Conservation (phyloP, 257 asterid genomes). For the Scutellaria minor region DNA sequence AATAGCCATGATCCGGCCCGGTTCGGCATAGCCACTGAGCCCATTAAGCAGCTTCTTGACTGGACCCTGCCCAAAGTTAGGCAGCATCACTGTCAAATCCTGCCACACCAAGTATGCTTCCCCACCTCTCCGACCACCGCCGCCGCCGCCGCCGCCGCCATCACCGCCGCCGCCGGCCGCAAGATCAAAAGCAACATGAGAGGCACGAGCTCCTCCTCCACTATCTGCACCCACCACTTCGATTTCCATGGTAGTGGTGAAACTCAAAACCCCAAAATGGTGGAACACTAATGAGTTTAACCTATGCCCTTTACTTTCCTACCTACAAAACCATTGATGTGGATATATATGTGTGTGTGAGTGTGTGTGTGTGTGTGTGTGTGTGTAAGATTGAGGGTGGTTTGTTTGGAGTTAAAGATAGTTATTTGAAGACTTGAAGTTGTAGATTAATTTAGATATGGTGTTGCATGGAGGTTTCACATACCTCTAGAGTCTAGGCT, state of each 20-base stretch:
- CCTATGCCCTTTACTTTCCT: background rate
- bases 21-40: conserved; percentile 79
- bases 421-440: background rate
- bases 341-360: background rate
- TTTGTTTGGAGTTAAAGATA: background rate
- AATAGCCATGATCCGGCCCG: conserved; percentile 94
- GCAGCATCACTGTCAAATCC: conserved; percentile 76
- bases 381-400: background rate
- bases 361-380: background rate
- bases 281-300: background rate
- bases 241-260: conserved; percentile 45
- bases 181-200: background rate
- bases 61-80: conserved; percentile 78
- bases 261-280: background rate
- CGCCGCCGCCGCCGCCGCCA: conserved; percentile 35
- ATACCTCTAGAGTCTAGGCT: too few species aligned
- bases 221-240: conserved; percentile 45
- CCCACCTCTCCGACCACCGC: conserved; percentile 41
- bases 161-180: conserved; percentile 10
- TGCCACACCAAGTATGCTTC: conserved; percentile 85
- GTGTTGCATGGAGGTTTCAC: conserved; percentile 32
- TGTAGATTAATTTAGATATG: conserved; percentile 5
- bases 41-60: conserved; percentile 75
- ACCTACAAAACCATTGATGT: background rate
- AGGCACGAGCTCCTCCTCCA: conserved; percentile 1